Evolutionary conservation across 352 stramenopile species (phyloP).

Genomic region (Albugo candida): DNA sequence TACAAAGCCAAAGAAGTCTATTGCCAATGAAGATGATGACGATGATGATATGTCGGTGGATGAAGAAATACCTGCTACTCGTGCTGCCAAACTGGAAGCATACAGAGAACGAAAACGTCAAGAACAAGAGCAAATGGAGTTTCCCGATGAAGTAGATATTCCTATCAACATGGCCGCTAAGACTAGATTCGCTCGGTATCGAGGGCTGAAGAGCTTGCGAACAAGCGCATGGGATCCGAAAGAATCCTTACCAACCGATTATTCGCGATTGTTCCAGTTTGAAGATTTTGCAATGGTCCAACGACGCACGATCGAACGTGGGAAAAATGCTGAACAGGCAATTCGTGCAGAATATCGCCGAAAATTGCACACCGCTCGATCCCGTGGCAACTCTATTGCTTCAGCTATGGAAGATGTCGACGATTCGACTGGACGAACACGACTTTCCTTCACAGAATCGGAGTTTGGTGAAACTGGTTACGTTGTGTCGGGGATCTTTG

Average conservation of each 20-base stretch:
- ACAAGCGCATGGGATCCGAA: conserved; percentile 95
- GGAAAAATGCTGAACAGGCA: conserved; percentile 47
- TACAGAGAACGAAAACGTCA: conserved; percentile 71
- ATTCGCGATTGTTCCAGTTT: conserved; percentile 95
- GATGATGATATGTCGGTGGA: conserved; percentile 60
- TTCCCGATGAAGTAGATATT: conserved; percentile 89
- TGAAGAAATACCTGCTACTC: conserved; percentile 36
- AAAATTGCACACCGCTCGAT: conserved; percentile 15
- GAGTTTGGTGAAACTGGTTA: conserved; percentile 67
- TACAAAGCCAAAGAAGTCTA: conserved; percentile 9
- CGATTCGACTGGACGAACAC: conserved; percentile 4
- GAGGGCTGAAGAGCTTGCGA: conserved; percentile 91
- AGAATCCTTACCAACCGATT: conserved; percentile 94
- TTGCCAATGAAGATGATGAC: conserved; percentile 24
- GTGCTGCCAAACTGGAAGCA: conserved; percentile 16
- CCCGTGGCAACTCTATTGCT: conserved; percentile 24
- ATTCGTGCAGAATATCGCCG: conserved; percentile 16
- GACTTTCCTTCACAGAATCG: conserved; percentile 8
- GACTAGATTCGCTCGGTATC: conserved; percentile 80
- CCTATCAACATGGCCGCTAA: conserved; percentile 34
- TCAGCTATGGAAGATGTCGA: conserved; percentile 67
- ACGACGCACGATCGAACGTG: conserved; percentile 75
- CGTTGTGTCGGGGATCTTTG: conserved; percentile 85
- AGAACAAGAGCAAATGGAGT: conserved; percentile 84
- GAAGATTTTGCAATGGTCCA: conserved; percentile 89